phyloP scores from a whole-genome alignment of 139 green algal genomes.

The Nannochloris sp. region DNA sequence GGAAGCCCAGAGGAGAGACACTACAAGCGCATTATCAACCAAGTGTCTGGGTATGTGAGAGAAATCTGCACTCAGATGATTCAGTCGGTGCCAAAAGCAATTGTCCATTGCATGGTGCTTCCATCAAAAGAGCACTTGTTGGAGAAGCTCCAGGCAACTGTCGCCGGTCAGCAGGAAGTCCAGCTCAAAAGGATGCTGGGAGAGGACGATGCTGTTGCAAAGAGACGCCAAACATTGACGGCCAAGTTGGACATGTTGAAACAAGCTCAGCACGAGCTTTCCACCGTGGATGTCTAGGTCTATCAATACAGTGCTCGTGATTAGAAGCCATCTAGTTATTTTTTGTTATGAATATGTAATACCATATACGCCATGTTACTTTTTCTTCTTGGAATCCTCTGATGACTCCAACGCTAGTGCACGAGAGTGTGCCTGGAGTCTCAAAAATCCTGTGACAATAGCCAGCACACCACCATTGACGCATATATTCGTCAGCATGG shows the following conservation, averaged over 20 bases:
- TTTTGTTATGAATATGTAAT: slow-evolving; percentile 10
- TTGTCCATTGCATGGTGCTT: slow-evolving; percentile 78
- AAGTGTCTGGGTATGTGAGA: slow-evolving; percentile 78
- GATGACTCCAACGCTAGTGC: background rate
- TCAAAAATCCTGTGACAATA: slow-evolving; percentile 1
- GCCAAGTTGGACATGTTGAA: slow-evolving; percentile 40
- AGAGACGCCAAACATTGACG: slow-evolving; percentile 40
- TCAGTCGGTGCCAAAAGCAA: slow-evolving; percentile 84
- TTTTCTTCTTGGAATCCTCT: background rate
- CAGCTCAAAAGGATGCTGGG: slow-evolving; percentile 66
- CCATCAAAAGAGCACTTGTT: slow-evolving; percentile 70
- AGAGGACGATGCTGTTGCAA: slow-evolving; percentile 71
- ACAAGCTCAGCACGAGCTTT: slow-evolving; percentile 31
- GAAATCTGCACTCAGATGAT: slow-evolving; percentile 81
- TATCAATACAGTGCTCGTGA: slow-evolving; percentile 4
- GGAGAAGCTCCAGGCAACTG: slow-evolving; percentile 56
- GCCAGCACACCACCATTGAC: slow-evolving; percentile 10
- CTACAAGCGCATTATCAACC: slow-evolving; percentile 63
- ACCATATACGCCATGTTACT: background rate
- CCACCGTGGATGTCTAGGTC: slow-evolving; percentile 22
- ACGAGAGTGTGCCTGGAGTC: background rate
- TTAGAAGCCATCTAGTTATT: background rate
- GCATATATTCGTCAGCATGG: slow-evolving; percentile 2
- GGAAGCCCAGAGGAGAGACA: slow-evolving; percentile 41
- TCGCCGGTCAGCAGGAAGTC: slow-evolving; percentile 68